Base-by-base conservation (phyloP, 441 rosid species). In the Adansonia rubrostipa region DNA sequence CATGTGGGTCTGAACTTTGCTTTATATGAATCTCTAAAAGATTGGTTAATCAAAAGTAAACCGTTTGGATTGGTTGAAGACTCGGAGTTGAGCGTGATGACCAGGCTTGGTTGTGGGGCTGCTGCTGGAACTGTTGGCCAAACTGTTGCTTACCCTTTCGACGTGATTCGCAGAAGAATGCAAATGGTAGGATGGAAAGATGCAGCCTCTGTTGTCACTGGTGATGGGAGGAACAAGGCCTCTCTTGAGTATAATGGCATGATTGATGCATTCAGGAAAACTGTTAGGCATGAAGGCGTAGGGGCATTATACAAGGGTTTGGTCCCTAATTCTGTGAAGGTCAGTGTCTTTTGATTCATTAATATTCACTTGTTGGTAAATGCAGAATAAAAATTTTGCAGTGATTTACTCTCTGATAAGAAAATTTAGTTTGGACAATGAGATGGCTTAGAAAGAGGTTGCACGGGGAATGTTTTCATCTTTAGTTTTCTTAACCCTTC, bases 131-230 rank as follows among this genome's bases (percentile, higher is more conserved):
- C 96, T 48, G 80, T 96, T 53, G 99, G 99, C 51, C 98, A 93
- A 86, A 94, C 99, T 5, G 89, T 96, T 78, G 98, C 99, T 76
- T 96, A 94, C 77, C 97, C 98, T 53, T 94, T 96, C 24, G 99
- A 96, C 87, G 99, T 92, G 80, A 90, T 96, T 68, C 94, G 97
- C 45, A 87, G 98, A 82, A 86, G 97, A 85, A 93, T 96, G 99
- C 98, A 96, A 82, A 94, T 96, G 98, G 98, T 87, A 1, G 99
- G 99, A 24, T 92, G 98, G 98, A 96, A 94, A 78, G 90, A 83
- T 77, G 99, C 99, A 76, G 88, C 97, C 76, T 87, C 99, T 14
- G 80, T 92, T 77, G 87, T 96, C 69, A 86, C 88, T 51, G 97
- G 98, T 33, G 97, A 91, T 0, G 96, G 97, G 63, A 87, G 85